Conservation (phyloP, 306 rosid genomes). For the Trifolium subterraneum region DNA sequence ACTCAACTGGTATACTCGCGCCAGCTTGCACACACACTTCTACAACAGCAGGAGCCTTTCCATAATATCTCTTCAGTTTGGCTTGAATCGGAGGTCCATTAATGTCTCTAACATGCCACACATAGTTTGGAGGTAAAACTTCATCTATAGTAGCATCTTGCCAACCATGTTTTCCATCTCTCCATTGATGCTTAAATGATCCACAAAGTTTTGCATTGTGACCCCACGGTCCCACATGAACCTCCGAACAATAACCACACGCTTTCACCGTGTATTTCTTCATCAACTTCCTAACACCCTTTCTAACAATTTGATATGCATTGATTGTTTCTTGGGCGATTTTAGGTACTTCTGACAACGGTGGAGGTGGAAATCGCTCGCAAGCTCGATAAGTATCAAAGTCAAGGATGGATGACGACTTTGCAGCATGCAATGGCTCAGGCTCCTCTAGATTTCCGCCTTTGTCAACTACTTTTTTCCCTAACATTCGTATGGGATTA, state of each 20-base stretch:
- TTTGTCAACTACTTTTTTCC: conserved; percentile 73
- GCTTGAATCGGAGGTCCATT: conserved; percentile 71
- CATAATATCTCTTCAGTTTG: conserved; percentile 73
- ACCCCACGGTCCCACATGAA: conserved; percentile 99
- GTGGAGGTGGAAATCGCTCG: conserved; percentile 68
- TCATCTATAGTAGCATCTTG: conserved; percentile 89
- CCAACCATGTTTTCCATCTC: conserved; percentile 99
- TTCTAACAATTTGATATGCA: conserved; percentile 70
- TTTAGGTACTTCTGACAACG: conserved; percentile 56
- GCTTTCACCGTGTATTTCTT: conserved; percentile 86
- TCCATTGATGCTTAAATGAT: conserved; percentile 97
- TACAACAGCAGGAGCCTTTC: conserved; percentile 91
- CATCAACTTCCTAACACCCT: conserved; percentile 79
- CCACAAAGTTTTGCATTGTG: conserved; percentile 96
- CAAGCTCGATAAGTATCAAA: conserved; percentile 77
- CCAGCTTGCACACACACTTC: conserved; percentile 95
- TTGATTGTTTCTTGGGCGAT: conserved; percentile 81
- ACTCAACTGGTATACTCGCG: conserved; percentile 64
- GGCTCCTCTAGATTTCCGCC: conserved; percentile 84
- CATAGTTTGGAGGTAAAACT: conserved; percentile 86
- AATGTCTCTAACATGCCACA: conserved; percentile 88
- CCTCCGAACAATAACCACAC: conserved; percentile 96
- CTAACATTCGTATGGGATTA: conserved; percentile 75
- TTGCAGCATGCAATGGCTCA: conserved; percentile 55
- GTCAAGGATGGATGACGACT: conserved; percentile 59